Percentiles rank a stretch among this genome's conserved stretches.
Conservation (phyloP, 441 rosid genomes). For the Omphalea diandra region DNA sequence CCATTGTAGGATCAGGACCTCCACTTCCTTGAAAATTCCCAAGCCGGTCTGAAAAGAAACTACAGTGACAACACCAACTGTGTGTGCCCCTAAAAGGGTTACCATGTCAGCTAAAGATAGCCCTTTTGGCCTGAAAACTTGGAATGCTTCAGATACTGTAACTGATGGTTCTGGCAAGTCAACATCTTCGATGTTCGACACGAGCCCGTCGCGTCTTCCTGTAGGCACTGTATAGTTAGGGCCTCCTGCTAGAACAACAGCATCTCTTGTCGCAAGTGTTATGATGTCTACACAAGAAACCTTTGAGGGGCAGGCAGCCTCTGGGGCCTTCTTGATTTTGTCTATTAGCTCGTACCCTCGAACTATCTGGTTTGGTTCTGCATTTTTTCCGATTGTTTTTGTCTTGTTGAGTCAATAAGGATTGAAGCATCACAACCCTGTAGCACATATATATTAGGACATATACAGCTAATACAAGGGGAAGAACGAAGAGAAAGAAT, state of each 20-base stretch:
- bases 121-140: slow-evolving; percentile 39
- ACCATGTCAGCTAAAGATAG: slow-evolving; percentile 52
- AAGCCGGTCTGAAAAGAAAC: slow-evolving; percentile 50
- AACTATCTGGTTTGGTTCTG: slow-evolving; percentile 50
- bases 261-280: slow-evolving; percentile 61
- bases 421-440: slow-evolving; percentile 82
- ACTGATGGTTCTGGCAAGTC: slow-evolving; percentile 50
- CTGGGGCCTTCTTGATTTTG: slow-evolving; percentile 47
- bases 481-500: slow-evolving; percentile 35
- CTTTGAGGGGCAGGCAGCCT: slow-evolving; percentile 46
- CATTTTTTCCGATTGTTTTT: slow-evolving; percentile 40
- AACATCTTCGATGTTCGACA: slow-evolving; percentile 37
- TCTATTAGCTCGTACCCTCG: slow-evolving; percentile 61
- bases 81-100: slow-evolving; percentile 69
- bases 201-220: slow-evolving; percentile 62
- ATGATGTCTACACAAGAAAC: slow-evolving; percentile 73
- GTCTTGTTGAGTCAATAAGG: slow-evolving; percentile 48
- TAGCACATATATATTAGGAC: neutral
- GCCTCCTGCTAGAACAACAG: slow-evolving; percentile 54
- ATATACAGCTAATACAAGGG: slow-evolving; percentile 41
- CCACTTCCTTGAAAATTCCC: slow-evolving; percentile 43
- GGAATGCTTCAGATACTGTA: slow-evolving; percentile 38
- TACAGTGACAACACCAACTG: slow-evolving; percentile 62
- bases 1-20: slow-evolving; percentile 53
- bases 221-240: slow-evolving; percentile 49